Evolutionary conservation across 371 early-diverging fungal genomes (phyloP).

Genomic region (Cokeromyces recurvatus): DNA sequence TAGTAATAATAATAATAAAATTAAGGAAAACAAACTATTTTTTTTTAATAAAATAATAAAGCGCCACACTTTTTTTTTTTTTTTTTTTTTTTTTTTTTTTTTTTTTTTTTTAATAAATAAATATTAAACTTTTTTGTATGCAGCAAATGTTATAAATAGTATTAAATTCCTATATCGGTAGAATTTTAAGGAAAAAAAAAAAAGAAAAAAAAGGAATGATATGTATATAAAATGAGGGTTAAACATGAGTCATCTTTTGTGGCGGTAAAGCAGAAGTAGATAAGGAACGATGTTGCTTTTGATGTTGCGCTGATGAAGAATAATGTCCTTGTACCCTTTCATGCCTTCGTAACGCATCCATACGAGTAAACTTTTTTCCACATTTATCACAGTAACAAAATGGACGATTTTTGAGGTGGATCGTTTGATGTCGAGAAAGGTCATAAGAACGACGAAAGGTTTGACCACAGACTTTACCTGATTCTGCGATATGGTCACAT

Average conservation of each 20-base stretch:
- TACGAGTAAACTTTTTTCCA: constrained; percentile 43
- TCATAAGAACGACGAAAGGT: constrained; percentile 44
- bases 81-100: neutral
- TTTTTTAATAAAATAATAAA: neutral
- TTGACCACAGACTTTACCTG: constrained; percentile 31
- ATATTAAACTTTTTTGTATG: neutral
- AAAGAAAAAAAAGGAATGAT: neutral
- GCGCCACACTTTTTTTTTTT: neutral
- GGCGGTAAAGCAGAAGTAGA: constrained; percentile 1
- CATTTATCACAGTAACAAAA: constrained; percentile 40
- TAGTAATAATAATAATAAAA: neutral
- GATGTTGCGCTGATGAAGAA: neutral
- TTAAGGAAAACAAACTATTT: neutral
- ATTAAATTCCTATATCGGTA: too few species aligned
- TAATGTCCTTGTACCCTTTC: constrained; percentile 41
- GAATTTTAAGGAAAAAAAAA: neutral
- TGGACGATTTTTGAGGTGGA: constrained; percentile 39
- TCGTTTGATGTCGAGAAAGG: constrained; percentile 41
- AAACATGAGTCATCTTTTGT: neutral
- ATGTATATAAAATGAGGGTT: neutral
- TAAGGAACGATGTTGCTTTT: constrained; percentile 8
- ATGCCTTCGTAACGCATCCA: constrained; percentile 47
- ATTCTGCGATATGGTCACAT: constrained; percentile 31
- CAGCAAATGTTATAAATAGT: too few species aligned
- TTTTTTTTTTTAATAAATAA: neutral